Base-by-base conservation (phyloP, 2,329 filamentous ascomycete genomes). In the Rhynchosporium secalis region DNA sequence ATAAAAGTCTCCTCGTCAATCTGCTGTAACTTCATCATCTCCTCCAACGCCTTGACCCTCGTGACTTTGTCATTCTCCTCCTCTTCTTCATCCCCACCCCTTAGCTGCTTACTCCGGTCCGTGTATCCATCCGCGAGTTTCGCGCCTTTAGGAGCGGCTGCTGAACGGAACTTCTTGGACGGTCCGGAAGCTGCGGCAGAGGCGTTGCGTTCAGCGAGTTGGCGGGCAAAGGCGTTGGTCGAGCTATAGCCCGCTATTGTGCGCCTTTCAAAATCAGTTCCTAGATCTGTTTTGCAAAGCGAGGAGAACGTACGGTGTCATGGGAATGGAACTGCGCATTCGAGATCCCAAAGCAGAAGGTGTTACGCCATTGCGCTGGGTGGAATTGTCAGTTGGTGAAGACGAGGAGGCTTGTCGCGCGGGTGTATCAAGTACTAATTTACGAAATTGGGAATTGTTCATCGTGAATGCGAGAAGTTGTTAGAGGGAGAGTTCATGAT, bases 381-480 rank as follows among this genome's bases (percentile, higher is more conserved):
- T 64, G 33, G 45, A 7, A 60, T 55, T 56, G 41, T 65, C 65
- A 57, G 58, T 56, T n/a, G 63, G 48, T 13, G 64, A 67, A 3
- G 60, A 66, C 10, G 65, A 55, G 8, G 57, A 51, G 66, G 74
- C 68, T 63, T 78, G 67, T 45, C 74, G 68, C 7, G 76, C 73
- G 2, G 81, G 76, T 3, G 78, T 82, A 67, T 84, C 78, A 76
- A 87, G 80, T 28, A 96, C 76, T 6, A 98, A 83, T 67, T 89
- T 89, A 60, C 95, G 89, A 72, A 99, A 99, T 72, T 97, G 91
- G 48, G 92, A 86, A 81, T 98, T 98, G 75, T 98, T 96, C 95
- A 99, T 98, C 15, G 13, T 65, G 51, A 20, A 20, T 20, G 20
- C 20, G 20, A 20, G 20, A 20, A 20, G 20, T 20, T 20, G 20